These are phyloP conservation scores for Neurospora sp. DNA, from an alignment of 495 filamentous ascomycete genomes.

Conservation along the genomic window DNA sequence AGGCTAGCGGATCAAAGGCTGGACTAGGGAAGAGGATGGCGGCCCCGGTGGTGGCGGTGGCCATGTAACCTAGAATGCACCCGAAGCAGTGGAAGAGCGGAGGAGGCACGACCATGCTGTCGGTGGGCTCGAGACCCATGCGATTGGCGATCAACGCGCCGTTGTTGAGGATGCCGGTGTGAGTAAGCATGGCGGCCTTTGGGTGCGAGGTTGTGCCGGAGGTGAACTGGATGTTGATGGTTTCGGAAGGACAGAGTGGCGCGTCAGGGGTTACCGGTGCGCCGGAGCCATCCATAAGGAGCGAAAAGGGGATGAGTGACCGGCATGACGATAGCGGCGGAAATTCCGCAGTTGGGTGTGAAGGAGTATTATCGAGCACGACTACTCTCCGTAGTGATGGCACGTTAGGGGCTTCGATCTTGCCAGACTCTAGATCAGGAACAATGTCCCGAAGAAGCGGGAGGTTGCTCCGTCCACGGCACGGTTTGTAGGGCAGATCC, in stretches of 20 bases:
- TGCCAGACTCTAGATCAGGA: conserved; percentile 41
- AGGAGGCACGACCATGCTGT: conserved; percentile 76
- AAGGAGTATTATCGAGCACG: conserved; percentile 69
- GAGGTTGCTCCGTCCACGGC: conserved; percentile 59
- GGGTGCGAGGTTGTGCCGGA: conserved; percentile 83
- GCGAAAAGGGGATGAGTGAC: conserved; percentile 42
- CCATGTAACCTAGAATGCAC: conserved; percentile 85
- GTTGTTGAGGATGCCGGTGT: conserved; percentile 83
- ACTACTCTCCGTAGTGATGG: conserved; percentile 63
- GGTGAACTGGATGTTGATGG: conserved; percentile 95
- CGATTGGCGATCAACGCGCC: conserved; percentile 69
- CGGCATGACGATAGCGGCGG: conserved; percentile 12
- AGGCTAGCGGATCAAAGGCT: conserved; percentile 70
- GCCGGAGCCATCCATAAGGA: conserved; percentile 33
- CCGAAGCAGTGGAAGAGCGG: conserved; percentile 94
- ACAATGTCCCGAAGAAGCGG: conserved; percentile 55
- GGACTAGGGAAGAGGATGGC: conserved; percentile 79
- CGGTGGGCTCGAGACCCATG: conserved; percentile 63
- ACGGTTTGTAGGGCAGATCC: conserved; percentile 70
- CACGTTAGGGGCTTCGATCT: conserved; percentile 52
- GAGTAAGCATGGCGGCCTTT: conserved; percentile 84
- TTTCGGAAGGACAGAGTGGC: conserved; percentile 53
- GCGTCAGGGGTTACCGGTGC: conserved; percentile 31
- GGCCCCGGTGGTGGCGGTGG: conserved; percentile 78
- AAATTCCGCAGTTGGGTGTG: conserved; percentile 27